Evolutionary conservation across 768 basidiomycete species (phyloP), one percentile per base, ranked within the genome.

Genomic region (Paxillus ammoniavirescens): DNA sequence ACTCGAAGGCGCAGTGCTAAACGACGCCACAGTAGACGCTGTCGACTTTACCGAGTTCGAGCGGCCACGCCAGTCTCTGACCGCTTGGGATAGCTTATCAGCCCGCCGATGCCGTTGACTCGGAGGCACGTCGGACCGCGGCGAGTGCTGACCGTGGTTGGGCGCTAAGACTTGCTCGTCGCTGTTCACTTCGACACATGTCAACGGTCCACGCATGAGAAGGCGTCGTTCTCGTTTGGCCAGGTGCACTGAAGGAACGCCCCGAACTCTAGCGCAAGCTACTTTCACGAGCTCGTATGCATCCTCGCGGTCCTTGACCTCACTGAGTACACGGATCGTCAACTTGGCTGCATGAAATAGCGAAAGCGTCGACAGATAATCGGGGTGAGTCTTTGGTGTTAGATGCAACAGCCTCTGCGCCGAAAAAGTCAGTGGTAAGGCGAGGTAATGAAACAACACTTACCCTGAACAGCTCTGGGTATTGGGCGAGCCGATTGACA

Each of bases 281-380:
- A 76, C 69, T 65, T 88, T 89, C 33, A 91, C 74, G 36, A 82
- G 69, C n/a, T 85, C 83, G 64, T 94, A 91, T 56, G 93, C 91
- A 48, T 93, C 91, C 67, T 95, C 93, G 17, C 91, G 81, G 10
- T 79, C 70, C 64, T 94, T 93, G 57, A 95, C 91, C 62, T 93
- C 92, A 38, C 85, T 84, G 72, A 97, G 81, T 2, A 87, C 86
- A 26, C 83, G 81, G 54, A 95, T 84, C 41, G 87, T 79, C 57
- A 85, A 72, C 54, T 89, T 83, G 15, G 84, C 86, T 3, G 85
- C 80, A 55, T 85, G 81, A 21, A 86, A 72, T 55, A 83, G 77
- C 14, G 81, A 84, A 47, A 88, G 74, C 0, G 86, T 84, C 2
- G 85, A 73, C 35, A 91, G 65, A 63, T 90, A 85, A 60, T 91